phyloP scores from a whole-genome alignment of 2,329 filamentous ascomycete genomes.

The Neonectria magnoliae region DNA sequence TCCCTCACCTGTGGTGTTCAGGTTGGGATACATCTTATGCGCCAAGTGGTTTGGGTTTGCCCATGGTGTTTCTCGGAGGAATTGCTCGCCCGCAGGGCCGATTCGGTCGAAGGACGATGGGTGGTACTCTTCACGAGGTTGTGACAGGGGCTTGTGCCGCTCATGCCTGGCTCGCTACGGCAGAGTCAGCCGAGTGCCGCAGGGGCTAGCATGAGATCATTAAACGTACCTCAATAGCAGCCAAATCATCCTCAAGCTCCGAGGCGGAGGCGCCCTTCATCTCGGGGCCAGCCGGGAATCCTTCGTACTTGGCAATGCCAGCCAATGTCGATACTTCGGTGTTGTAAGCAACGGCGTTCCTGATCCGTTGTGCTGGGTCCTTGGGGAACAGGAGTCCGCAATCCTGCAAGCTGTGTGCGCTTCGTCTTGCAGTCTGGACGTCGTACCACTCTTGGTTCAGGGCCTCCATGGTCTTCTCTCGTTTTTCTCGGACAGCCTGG shows the following conservation, averaged over 20 bases:
- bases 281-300: slow-evolving; percentile 93
- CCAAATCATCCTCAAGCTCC: slow-evolving; percentile 87
- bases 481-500: slow-evolving; percentile 83
- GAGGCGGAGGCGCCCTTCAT: slow-evolving; percentile 76
- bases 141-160: slow-evolving; percentile 52
- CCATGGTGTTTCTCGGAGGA: slow-evolving; percentile 90
- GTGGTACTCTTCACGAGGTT: slow-evolving; percentile 60
- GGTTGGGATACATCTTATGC: slow-evolving; percentile 61
- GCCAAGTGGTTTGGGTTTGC: slow-evolving; percentile 87
- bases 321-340: slow-evolving; percentile 92
- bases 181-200: slow-evolving; percentile 30
- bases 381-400: slow-evolving; percentile 85
- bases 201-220: slow-evolving; percentile 29
- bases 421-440: slow-evolving; percentile 88
- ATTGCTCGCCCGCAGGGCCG: slow-evolving; percentile 82
- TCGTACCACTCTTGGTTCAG: slow-evolving; percentile 93
- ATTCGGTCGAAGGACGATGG: slow-evolving; percentile 60
- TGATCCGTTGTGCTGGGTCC: slow-evolving; percentile 78
- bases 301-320: slow-evolving; percentile 92
- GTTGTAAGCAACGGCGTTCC: slow-evolving; percentile 91
- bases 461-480: slow-evolving; percentile 81
- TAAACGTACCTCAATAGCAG: slow-evolving; percentile 79
- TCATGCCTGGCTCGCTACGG: slow-evolving; percentile 47
- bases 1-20: slow-evolving; percentile 26
- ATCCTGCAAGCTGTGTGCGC: slow-evolving; percentile 81